Evolutionary conservation across 176 grass and related monocot genomes (phyloP), one percentile per base, ranked within the genome.

Genomic region (Stipa capillata): DNA sequence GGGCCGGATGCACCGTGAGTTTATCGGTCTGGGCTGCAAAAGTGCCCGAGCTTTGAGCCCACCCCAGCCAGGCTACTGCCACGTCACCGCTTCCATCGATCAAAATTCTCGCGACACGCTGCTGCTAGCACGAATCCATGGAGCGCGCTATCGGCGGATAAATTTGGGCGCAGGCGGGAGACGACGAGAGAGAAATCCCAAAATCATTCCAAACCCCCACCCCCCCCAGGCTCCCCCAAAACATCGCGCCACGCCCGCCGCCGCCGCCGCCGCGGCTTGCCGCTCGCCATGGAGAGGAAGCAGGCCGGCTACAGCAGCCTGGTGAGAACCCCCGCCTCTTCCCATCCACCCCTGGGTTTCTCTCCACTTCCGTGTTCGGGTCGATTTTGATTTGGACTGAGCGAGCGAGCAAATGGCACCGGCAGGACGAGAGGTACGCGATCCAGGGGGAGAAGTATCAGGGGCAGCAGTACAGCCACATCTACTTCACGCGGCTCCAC

Each of bases 391-490:
- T n/a, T 29, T 2, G 21, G 25, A 48, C 12, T 31, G 15, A n/a
- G 20, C 42, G 20, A 43, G 33, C 77, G 49, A 52, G n/a, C n/a
- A n/a, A n/a, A n/a, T 58, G 62, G 69, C 80, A 11, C 18, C 18
- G 31, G 73, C 88, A 99, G 96, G 92, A 99, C 51, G 92, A 91
- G 81, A 75, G 92, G 85, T 99, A 87, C 67, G 90, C 37, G 60
- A 87, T 99, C 73, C 96, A 89, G 32, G 83, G 85, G 40, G 96
- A 99, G 96, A 85, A 42, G 92, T 99, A 99, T 71, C 87, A 88
- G 70, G 96, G 92, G 18, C 96, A 99, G 88, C 92, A 95, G 77
- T 99, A 93, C 82, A 95, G 92, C 81, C 96, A 99, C 25, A 95
- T 99, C 80, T 99, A 99, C 90, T 99, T 82, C 85, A 94, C 85